These are phyloP conservation scores for Datura wrightii DNA, from an alignment of 257 asterid genomes.

Conservation along the genomic window DNA sequence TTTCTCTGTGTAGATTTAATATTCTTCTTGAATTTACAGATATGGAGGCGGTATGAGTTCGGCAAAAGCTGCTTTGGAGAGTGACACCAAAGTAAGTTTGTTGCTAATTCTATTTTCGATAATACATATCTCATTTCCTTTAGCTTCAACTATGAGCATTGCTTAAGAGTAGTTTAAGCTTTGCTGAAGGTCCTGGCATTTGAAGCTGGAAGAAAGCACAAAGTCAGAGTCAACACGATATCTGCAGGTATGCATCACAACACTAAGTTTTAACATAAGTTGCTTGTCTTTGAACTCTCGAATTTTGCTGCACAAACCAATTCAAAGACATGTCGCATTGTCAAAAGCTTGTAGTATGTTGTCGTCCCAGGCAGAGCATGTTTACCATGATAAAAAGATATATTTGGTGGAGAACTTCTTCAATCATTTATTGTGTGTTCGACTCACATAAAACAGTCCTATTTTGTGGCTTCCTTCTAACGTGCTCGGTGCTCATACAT, in stretches of 20 bases:
- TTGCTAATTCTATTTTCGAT: conserved; percentile 25
- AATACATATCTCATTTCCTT: conserved; percentile 13
- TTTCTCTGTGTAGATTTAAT: not conserved
- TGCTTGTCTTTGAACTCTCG: not conserved
- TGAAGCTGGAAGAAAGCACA: conserved; percentile 91
- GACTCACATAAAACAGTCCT: too few relatives aligned
- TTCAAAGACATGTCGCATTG: conserved; percentile 4
- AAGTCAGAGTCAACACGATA: conserved; percentile 88
- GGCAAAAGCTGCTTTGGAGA: conserved; percentile 94
- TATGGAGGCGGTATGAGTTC: conserved; percentile 99
- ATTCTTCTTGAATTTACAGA: conserved; percentile 45
- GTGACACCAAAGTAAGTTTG: conserved; percentile 78
- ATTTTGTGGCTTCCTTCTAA: not conserved
- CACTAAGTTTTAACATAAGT: not conserved
- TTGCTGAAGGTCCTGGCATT: conserved; percentile 83
- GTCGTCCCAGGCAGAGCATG: not conserved
- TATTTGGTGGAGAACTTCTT: not conserved
- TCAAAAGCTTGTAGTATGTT: not conserved
- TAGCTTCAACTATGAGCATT: not conserved
- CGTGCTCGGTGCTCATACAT: not conserved
- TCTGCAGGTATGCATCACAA: conserved; percentile 75
- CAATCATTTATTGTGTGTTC: not conserved
- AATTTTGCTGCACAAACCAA: not conserved
- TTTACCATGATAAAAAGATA: not conserved
- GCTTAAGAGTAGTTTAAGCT: conserved; percentile 28